These are phyloP conservation scores for Raphanus hybrid DNA, from an alignment of 441 rosid genomes.

Conservation along the genomic window DNA sequence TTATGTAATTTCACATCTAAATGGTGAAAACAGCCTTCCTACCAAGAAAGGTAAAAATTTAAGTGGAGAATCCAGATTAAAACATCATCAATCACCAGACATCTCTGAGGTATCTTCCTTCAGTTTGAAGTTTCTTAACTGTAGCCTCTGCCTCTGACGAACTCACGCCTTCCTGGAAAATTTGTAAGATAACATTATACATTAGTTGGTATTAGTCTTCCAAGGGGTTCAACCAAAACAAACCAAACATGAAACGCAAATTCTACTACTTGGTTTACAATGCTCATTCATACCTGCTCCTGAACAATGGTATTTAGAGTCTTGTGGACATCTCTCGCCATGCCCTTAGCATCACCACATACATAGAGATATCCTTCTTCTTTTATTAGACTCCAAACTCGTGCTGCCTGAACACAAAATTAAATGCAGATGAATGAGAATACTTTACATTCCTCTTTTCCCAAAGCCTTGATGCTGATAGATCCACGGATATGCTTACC, in stretches of 20 bases:
- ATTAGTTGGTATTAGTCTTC: neutral
- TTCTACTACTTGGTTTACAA: neutral
- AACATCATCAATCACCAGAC: conserved; percentile 57
- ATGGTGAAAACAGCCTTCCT: conserved; percentile 4
- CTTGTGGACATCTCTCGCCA: conserved; percentile 75
- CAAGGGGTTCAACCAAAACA: conserved; percentile 33
- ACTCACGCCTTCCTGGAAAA: conserved; percentile 52
- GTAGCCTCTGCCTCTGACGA: conserved; percentile 52
- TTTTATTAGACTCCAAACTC: no score
- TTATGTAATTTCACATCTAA: no score
- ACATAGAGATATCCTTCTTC: conserved; percentile 9
- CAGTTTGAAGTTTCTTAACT: no score
- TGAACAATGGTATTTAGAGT: conserved; percentile 61
- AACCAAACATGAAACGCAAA: conserved; percentile 1
- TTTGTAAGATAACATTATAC: neutral
- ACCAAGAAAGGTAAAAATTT: conserved; percentile 28
- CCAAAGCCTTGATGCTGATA: conserved; percentile 2
- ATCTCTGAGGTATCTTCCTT: conserved; percentile 61
- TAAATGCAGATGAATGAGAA: neutral
- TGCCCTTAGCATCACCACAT: conserved; percentile 79
- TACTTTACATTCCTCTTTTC: neutral
- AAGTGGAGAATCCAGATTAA: conserved; percentile 1
- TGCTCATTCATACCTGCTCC: conserved; percentile 54
- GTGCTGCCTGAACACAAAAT: no score
- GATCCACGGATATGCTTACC: conserved; percentile 41